Percentiles rank a stretch among this genome's conserved stretches.
These are phyloP conservation scores for Adansonia gregorii DNA, from an alignment of 441 rosid species.

Conservation along the genomic window DNA sequence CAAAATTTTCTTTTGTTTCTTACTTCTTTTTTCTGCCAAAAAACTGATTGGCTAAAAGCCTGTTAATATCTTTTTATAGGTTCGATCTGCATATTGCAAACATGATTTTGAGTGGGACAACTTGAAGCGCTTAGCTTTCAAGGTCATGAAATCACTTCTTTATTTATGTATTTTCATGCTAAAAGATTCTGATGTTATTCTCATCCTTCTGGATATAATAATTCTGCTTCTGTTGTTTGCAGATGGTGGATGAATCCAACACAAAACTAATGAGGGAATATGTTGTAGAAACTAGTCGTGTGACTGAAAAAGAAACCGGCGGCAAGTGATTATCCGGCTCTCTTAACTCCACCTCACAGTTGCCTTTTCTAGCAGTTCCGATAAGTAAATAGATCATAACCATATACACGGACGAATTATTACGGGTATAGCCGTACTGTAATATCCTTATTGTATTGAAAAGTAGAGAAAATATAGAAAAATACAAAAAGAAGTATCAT, in stretches of 20 bases:
- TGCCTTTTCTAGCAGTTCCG: no score
- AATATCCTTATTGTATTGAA: not conserved
- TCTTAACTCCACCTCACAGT: no score
- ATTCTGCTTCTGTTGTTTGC: conserved; percentile 19
- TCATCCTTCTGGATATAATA: not conserved
- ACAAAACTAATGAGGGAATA: conserved; percentile 79
- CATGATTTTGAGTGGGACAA: conserved; percentile 87
- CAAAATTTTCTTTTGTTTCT: not conserved
- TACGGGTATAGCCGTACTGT: not conserved
- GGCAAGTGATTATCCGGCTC: conserved; percentile 33
- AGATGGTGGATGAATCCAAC: conserved; percentile 67
- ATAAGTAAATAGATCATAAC: not conserved
- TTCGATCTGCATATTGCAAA: conserved; percentile 79
- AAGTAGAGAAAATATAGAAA: not conserved
- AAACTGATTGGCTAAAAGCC: not conserved
- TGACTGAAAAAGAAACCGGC: conserved; percentile 30
- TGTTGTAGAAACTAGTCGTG: conserved; percentile 61
- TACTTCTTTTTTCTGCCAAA: not conserved
- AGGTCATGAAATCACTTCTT: conserved; percentile 41
- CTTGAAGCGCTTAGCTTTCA: conserved; percentile 51
- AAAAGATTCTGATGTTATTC: not conserved
- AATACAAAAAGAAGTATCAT: no score
- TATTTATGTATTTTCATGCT: not conserved
- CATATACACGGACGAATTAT: not conserved
- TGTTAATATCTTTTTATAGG: conserved; percentile 41